These are phyloP conservation scores for Ramalina peruviana DNA, from an alignment of 495 filamentous ascomycete species.

Conservation along the genomic window DNA sequence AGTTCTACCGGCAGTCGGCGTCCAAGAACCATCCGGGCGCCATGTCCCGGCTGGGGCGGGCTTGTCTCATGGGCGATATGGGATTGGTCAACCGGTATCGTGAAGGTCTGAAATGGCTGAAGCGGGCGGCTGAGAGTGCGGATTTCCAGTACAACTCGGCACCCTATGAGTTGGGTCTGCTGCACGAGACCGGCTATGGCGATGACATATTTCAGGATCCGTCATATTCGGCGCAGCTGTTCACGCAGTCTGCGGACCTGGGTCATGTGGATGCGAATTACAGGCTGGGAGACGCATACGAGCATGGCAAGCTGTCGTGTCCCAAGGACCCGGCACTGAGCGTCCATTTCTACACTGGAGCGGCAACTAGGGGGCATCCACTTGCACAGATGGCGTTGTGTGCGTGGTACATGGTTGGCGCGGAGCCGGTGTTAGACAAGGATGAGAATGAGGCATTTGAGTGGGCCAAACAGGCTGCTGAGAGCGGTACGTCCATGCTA, in stretches of 20 bases:
- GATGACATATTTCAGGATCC: constrained; percentile 86
- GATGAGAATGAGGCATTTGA: constrained; percentile 94
- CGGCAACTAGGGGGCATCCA: constrained; percentile 69
- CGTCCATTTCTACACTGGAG: constrained; percentile 93
- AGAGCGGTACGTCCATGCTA: constrained; percentile 48
- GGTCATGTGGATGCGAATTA: constrained; percentile 76
- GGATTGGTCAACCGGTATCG: constrained; percentile 71
- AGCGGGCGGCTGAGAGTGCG: constrained; percentile 76
- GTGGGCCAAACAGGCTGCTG: constrained; percentile 80
- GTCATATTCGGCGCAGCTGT: constrained; percentile 82
- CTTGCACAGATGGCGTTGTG: constrained; percentile 98
- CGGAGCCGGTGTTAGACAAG: constrained; percentile 81
- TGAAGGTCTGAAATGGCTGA: constrained; percentile 94
- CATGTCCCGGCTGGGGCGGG: constrained; percentile 81
- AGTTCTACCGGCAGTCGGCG: constrained; percentile 81
- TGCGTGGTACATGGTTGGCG: constrained; percentile 96
- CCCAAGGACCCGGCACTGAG: constrained; percentile 84
- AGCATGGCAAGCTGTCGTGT: constrained; percentile 77
- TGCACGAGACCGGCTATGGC: constrained; percentile 82
- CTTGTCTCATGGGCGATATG: constrained; percentile 78
- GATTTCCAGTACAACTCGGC: constrained; percentile 85
- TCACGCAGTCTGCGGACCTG: constrained; percentile 85
- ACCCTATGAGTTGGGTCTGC: constrained; percentile 74
- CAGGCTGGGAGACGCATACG: constrained; percentile 89
- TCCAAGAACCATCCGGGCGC: constrained; percentile 91